These are phyloP conservation scores for Cyberlindnera nakhonratchasimensis DNA, from an alignment of 805 yeast genomes.

Conservation along the genomic window DNA sequence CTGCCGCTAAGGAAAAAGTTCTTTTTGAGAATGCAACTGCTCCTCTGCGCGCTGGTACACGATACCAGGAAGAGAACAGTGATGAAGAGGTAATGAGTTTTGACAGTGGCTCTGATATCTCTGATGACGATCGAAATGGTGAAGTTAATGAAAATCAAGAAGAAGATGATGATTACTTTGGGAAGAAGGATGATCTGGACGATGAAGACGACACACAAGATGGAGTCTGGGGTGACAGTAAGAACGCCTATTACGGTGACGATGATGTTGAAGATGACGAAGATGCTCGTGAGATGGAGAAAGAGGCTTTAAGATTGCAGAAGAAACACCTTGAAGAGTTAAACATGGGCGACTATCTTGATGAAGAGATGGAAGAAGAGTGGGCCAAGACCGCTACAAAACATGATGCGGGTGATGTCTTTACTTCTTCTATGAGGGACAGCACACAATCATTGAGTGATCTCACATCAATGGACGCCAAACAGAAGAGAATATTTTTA, in stretches of 20 bases:
- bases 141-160: constrained; percentile 30
- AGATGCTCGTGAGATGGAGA: constrained; percentile 72
- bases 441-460: constrained; percentile 40
- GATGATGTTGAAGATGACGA: constrained; percentile 58
- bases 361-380: constrained; percentile 74
- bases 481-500: constrained; percentile 52
- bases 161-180: constrained; percentile 30
- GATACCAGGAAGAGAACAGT: constrained; percentile 43
- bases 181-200: constrained; percentile 32
- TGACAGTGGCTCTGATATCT: constrained; percentile 35
- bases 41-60: constrained; percentile 33
- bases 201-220: constrained; percentile 36
- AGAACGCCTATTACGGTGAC: constrained; percentile 51
- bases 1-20: constrained; percentile 53
- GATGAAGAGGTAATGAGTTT: constrained; percentile 50
- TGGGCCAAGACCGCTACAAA: constrained; percentile 63
- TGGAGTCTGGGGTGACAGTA: constrained; percentile 44
- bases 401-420: constrained; percentile 38
- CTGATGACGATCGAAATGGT: constrained; percentile 45
- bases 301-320: constrained; percentile 85
- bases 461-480: constrained; percentile 45
- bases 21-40: constrained; percentile 53
- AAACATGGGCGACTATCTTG: constrained; percentile 69
- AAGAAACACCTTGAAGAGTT: constrained; percentile 74
- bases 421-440: constrained; percentile 20